Evolutionary conservation across 768 basidiomycete species (phyloP).

Genomic region (Kondoa malvinella): DNA sequence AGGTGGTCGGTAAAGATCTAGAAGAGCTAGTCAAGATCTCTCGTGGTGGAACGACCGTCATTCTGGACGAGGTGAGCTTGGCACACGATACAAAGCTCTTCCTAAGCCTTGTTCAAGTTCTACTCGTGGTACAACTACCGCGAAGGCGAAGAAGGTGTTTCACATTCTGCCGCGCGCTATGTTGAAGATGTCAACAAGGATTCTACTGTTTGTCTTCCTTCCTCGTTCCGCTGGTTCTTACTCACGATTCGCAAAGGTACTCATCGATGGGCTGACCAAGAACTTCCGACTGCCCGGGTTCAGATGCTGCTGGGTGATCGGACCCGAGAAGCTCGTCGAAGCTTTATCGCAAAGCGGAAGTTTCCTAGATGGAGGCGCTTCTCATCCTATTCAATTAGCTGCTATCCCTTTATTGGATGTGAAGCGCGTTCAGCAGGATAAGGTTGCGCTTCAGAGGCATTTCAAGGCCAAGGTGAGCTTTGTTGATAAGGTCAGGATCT

Average conservation of each 20-base stretch:
- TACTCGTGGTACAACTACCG: slow-evolving; percentile 22
- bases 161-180: slow-evolving; percentile 27
- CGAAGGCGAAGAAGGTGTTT: slow-evolving; percentile 9
- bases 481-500: not conserved
- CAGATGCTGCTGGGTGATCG: slow-evolving; percentile 76
- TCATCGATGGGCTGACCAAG: slow-evolving; percentile 89
- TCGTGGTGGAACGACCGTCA: slow-evolving; percentile 58
- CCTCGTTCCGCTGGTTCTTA: slow-evolving; percentile 1
- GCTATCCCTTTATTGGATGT: slow-evolving; percentile 70
- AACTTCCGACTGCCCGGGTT: slow-evolving; percentile 74
- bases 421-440: slow-evolving; percentile 50
- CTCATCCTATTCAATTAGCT: slow-evolving; percentile 54
- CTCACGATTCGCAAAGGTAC: slow-evolving; percentile 44
- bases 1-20: slow-evolving; percentile 48
- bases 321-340: slow-evolving; percentile 70
- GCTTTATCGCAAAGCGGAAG: slow-evolving; percentile 87
- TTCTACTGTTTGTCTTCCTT: slow-evolving; percentile 8
- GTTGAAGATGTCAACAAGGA: slow-evolving; percentile 49
- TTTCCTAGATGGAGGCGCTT: slow-evolving; percentile 75
- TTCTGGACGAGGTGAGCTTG: slow-evolving; percentile 51
- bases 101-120: slow-evolving; percentile 1
- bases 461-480: slow-evolving; percentile 51
- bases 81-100: too few species aligned
- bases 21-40: slow-evolving; percentile 57
- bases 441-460: slow-evolving; percentile 41